Conservation (phyloP, 306 rosid genomes). For the Macrotyloma uniflorum region DNA sequence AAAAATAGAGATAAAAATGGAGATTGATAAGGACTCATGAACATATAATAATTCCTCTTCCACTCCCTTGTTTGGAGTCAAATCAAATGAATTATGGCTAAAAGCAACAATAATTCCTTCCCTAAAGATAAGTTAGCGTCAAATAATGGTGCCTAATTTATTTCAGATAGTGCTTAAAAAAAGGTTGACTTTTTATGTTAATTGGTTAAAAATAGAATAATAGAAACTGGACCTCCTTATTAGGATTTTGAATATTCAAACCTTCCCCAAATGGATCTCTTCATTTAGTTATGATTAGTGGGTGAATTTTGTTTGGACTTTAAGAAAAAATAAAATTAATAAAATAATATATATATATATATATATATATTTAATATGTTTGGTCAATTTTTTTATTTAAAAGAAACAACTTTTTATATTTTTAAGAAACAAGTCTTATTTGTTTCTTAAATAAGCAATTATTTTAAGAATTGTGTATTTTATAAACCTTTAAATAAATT, state of each 20-base stretch:
- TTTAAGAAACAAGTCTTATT: too few species aligned
- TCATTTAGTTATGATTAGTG: too few species aligned
- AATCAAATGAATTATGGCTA: not conserved
- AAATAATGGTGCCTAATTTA: not conserved
- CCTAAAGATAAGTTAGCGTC: not conserved
- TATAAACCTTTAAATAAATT: too few species aligned
- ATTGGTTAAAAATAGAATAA: not conserved
- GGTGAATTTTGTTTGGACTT: too few species aligned
- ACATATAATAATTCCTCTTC: not conserved
- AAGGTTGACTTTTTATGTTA: not conserved
- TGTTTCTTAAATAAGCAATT: too few species aligned
- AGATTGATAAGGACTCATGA: not conserved
- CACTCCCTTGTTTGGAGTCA: not conserved
- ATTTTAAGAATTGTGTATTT: too few species aligned
- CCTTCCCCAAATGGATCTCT: not conserved
- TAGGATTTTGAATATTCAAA: too few species aligned
- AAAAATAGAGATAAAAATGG: not conserved
- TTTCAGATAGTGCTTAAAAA: not conserved
- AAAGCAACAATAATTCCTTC: not conserved
- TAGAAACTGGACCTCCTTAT: not conserved
- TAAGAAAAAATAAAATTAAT: too few species aligned
- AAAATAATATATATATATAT: too few species aligned
- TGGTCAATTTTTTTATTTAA: too few species aligned
- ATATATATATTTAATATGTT: too few species aligned
- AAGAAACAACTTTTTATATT: too few species aligned